Evolutionary conservation across 1,284 basidiomycete genomes (phyloP).

Genomic region (Rhodotorula sp.): DNA sequence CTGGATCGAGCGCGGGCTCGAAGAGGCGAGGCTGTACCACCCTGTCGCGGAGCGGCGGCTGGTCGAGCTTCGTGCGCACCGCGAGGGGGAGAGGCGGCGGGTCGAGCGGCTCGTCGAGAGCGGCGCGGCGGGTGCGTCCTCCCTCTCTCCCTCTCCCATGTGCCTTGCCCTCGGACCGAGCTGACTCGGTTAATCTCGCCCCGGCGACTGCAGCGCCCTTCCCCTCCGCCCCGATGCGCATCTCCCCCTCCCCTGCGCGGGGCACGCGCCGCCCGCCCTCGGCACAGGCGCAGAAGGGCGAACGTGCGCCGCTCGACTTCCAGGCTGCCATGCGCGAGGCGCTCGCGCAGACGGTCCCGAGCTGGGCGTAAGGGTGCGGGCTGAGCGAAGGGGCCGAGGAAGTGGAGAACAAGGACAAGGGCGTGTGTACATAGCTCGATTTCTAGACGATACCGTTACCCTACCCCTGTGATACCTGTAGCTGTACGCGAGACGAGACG

Average conservation of each 20-base stretch:
- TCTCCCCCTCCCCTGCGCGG: background rate
- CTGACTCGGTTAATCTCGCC: too few species aligned
- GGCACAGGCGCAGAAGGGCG: background rate
- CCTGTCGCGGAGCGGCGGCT: constrained; percentile 20
- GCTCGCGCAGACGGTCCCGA: constrained; percentile 6
- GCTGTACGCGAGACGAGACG: too few species aligned
- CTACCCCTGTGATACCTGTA: too few species aligned
- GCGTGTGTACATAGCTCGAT: too few species aligned
- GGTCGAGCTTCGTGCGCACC: constrained; percentile 9
- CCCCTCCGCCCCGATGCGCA: background rate
- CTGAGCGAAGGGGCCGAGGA: too few species aligned
- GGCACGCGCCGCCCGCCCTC: background rate
- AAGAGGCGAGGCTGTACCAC: constrained; percentile 14
- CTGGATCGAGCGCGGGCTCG: constrained; percentile 33
- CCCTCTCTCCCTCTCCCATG: background rate
- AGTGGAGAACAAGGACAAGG: too few species aligned
- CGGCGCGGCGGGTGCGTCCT: background rate
- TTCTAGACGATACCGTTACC: too few species aligned
- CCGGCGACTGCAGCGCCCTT: too few species aligned
- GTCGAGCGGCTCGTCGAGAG: background rate
- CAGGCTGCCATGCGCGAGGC: constrained; percentile 11
- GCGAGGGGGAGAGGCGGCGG: background rate
- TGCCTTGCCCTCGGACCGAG: too few species aligned
- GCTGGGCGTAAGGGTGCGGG: background rate
- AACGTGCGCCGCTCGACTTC: background rate